These are phyloP conservation scores for Luzula sylvatica DNA, from an alignment of 176 grass and related monocot species.

Conservation along the genomic window DNA sequence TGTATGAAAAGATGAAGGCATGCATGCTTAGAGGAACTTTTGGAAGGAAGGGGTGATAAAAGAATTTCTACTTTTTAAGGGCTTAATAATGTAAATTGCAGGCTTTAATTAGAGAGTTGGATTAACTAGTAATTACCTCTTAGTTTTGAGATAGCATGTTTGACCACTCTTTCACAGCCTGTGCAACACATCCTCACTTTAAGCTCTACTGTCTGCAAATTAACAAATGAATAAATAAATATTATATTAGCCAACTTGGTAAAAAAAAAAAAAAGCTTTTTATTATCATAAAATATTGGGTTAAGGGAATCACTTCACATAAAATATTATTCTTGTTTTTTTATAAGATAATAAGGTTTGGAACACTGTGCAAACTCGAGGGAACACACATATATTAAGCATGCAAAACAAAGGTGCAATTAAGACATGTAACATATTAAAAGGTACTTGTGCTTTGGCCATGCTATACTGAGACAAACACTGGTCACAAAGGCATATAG, in stretches of 20 bases:
- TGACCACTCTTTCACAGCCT: constrained; percentile 55
- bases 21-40: constrained; percentile 3
- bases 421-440: constrained; percentile 14
- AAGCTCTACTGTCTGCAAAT: constrained; percentile 57
- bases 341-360: background rate
- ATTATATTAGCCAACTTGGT: background rate
- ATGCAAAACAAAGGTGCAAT: constrained; percentile 18
- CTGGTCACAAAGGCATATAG: constrained; percentile 4
- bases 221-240: background rate
- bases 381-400: constrained; percentile 10
- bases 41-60: background rate
- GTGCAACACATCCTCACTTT: constrained; percentile 75
- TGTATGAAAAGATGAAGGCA: background rate
- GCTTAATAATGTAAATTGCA: constrained; percentile 21
- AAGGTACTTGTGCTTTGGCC: constrained; percentile 3
- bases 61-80: constrained; percentile 17
- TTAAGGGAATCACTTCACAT: background rate
- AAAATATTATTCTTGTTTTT: background rate
- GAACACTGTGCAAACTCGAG: constrained; percentile 17
- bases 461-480: constrained; percentile 16
- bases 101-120: background rate
- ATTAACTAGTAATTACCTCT: constrained; percentile 39
- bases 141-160: constrained; percentile 43
- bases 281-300: background rate
- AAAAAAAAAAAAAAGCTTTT: background rate